These are phyloP conservation scores for Calonectria fujianensis DNA, from an alignment of 2,329 filamentous ascomycete genomes.

Conservation along the genomic window DNA sequence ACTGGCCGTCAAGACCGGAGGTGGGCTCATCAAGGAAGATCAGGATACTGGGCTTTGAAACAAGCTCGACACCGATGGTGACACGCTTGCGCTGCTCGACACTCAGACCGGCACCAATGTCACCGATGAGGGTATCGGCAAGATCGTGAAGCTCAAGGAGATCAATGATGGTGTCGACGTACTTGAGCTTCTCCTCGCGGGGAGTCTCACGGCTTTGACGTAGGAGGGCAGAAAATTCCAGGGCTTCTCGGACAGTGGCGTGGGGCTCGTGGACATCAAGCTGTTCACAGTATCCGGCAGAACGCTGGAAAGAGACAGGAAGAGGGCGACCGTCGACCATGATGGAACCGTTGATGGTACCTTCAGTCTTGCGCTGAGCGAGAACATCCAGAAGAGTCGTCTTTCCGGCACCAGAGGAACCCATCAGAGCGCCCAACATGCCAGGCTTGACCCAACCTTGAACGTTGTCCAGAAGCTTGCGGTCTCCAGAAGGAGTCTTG, in stretches of 20 bases:
- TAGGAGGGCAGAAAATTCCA: conserved; percentile 84
- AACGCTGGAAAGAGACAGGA: conserved; percentile 85
- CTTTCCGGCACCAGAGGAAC: conserved; percentile 88
- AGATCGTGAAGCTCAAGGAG: conserved; percentile 70
- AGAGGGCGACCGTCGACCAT: conserved; percentile 83
- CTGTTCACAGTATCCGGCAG: conserved; percentile 88
- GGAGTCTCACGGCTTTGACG: conserved; percentile 80
- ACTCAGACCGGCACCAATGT: conserved; percentile 71
- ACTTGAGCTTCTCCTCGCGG: conserved; percentile 81
- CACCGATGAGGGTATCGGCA: conserved; percentile 68
- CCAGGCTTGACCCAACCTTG: conserved; percentile 90
- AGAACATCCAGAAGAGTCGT: conserved; percentile 90
- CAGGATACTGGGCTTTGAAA: conserved; percentile 75
- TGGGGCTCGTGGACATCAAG: conserved; percentile 85
- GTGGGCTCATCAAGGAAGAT: conserved; percentile 79
- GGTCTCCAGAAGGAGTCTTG: conserved; percentile 75
- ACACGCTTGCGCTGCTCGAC: conserved; percentile 73
- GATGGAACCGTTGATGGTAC: conserved; percentile 84
- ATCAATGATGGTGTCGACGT: conserved; percentile 87
- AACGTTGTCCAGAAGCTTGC: conserved; percentile 84
- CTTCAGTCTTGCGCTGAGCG: conserved; percentile 86
- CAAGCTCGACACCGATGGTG: conserved; percentile 77
- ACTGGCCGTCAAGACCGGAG: conserved; percentile 80
- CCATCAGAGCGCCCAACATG: conserved; percentile 87
- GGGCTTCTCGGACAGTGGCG: conserved; percentile 84